phyloP scores from a whole-genome alignment of 1,139 yeast species.

The Schwanniomyces etchellsii region DNA sequence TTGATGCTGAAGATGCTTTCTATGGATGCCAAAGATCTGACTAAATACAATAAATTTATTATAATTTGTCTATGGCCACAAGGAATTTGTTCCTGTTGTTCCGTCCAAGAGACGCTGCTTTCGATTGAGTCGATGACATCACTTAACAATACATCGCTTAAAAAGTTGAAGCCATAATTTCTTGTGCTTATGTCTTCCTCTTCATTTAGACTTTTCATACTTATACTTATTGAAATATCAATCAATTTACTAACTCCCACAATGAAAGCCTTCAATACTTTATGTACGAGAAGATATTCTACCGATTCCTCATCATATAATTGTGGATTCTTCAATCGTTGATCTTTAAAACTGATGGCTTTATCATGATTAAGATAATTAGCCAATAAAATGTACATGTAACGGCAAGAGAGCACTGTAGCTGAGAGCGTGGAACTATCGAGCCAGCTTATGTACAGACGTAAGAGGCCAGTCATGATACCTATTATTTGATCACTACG shows the following conservation, averaged over 20 bases:
- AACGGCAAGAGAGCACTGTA: slow-evolving; percentile 60
- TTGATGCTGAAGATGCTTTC: slow-evolving; percentile 2
- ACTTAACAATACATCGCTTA: slow-evolving; percentile 19
- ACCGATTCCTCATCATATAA: slow-evolving; percentile 7
- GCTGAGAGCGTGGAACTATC: slow-evolving; percentile 56
- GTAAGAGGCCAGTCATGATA: slow-evolving; percentile 41
- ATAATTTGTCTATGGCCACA: slow-evolving; percentile 1
- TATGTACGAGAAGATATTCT: slow-evolving; percentile 33
- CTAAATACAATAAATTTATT: slow-evolving; percentile 2
- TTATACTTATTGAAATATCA: slow-evolving; percentile 42
- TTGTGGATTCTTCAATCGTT: slow-evolving; percentile 8
- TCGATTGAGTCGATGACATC: slow-evolving; percentile 19
- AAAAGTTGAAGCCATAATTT: slow-evolving; percentile 46
- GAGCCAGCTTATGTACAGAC: slow-evolving; percentile 53
- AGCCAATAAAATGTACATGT: slow-evolving; percentile 50
- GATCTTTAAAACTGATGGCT: slow-evolving; percentile 17
- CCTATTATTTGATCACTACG: slow-evolving; percentile 35
- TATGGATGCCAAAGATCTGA: background rate
- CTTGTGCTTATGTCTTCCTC: slow-evolving; percentile 73
- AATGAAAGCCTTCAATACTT: slow-evolving; percentile 41
- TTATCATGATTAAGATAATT: slow-evolving; percentile 23
- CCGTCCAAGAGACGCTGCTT: slow-evolving; percentile 4
- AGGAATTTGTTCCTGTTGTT: background rate
- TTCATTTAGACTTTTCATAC: slow-evolving; percentile 61
- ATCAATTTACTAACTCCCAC: slow-evolving; percentile 50